Conservation (phyloP, 768 basidiomycete genomes). For the Xerocomellus intermedius region DNA sequence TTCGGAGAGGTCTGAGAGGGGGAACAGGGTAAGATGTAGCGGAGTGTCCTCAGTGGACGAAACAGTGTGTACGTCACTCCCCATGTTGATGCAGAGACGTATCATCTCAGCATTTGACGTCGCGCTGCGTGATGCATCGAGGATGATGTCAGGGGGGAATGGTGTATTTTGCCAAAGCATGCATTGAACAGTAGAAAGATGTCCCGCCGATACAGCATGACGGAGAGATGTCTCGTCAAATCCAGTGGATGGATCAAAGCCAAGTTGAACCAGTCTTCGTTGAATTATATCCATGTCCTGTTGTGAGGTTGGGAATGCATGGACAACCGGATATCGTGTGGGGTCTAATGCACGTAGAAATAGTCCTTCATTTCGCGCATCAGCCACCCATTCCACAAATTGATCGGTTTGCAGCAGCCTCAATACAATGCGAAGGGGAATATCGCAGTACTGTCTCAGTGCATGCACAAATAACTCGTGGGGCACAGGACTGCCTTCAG, state of each 20-base stretch:
- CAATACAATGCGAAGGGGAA: not conserved
- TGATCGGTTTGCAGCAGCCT: slow-evolving; percentile 7
- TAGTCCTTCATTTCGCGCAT: not conserved
- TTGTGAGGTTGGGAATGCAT: not conserved
- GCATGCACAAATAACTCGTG: not conserved
- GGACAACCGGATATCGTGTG: not conserved
- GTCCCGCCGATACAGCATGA: slow-evolving; percentile 2
- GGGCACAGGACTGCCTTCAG: not conserved
- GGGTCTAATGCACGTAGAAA: not conserved
- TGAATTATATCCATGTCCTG: not conserved
- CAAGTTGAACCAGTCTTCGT: slow-evolving; percentile 8
- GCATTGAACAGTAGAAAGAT: not conserved
- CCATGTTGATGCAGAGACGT: not conserved
- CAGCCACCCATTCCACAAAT: slow-evolving; percentile 11
- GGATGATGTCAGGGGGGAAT: slow-evolving; percentile 3
- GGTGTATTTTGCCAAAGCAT: not conserved
- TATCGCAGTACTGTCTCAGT: accelerated
- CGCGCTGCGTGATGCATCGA: not conserved
- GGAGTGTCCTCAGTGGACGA: not conserved
- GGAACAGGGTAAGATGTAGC: not conserved
- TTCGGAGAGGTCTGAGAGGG: not conserved
- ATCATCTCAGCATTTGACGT: not conserved
- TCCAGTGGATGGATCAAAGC: not conserved
- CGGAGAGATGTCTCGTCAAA: not conserved
- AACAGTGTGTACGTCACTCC: not conserved